A percentile compares a stretch with the other conserved stretches of the same genome.
Evolutionary conservation across 768 basidiomycete genomes (phyloP).

Genomic region (Kwoniella europaea): DNA sequence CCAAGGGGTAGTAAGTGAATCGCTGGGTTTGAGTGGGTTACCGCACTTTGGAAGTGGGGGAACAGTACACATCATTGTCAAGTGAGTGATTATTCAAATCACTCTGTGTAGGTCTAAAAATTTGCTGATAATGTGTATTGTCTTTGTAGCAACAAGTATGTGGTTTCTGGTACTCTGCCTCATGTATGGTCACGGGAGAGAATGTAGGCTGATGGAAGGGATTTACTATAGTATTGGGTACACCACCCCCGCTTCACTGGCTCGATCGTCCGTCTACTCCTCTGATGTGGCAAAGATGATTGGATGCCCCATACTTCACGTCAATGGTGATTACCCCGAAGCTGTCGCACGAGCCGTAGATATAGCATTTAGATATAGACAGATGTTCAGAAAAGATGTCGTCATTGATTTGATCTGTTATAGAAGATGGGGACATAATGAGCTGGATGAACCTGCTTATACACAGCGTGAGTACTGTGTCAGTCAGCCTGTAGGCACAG

Average conservation of each 20-base stretch:
- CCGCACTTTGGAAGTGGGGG: constrained; percentile 92
- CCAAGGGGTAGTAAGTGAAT: constrained; percentile 88
- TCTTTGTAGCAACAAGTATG: constrained; percentile 55
- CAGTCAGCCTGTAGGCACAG: not conserved
- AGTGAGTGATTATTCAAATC: constrained; percentile 63
- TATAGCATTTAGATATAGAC: constrained; percentile 83
- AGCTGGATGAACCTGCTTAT: constrained; percentile 82
- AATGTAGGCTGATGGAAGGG: constrained; percentile 4
- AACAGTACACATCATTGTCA: constrained; percentile 86
- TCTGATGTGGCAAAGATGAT: constrained; percentile 78
- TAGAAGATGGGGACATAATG: constrained; percentile 85
- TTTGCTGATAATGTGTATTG: constrained; percentile 11
- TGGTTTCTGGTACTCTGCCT: not conserved
- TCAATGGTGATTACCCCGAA: constrained; percentile 91
- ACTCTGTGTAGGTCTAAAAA: constrained; percentile 21
- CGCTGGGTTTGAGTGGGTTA: constrained; percentile 80
- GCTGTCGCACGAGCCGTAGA: constrained; percentile 85
- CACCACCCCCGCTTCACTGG: constrained; percentile 82
- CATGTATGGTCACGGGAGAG: not conserved
- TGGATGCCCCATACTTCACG: constrained; percentile 83
- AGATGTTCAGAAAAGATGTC: constrained; percentile 87
- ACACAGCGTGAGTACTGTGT: constrained; percentile 65
- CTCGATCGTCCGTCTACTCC: constrained; percentile 84
- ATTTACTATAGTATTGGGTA: constrained; percentile 74
- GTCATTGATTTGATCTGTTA: constrained; percentile 89